Conservation (phyloP, 768 basidiomycete species). For the Leucogyrophana mollusca region DNA sequence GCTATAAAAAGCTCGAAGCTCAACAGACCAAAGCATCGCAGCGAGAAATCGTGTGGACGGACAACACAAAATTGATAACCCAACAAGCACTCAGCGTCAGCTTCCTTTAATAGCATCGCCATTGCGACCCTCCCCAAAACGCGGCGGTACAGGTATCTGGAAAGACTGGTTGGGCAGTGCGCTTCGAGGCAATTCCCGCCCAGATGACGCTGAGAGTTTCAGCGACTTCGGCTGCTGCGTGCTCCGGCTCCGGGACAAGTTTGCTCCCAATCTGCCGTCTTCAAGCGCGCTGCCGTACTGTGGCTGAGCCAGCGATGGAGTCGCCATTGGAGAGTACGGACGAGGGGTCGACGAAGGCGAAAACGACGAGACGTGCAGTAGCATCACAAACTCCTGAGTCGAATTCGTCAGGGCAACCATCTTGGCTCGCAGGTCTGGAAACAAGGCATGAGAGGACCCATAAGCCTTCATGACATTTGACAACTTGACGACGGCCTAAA, state of each 20-base stretch:
- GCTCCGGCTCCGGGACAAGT: slow-evolving; percentile 60
- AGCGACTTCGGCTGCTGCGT: slow-evolving; percentile 45
- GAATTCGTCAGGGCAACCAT: slow-evolving; percentile 78
- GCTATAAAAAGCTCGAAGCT: no score
- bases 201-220: slow-evolving; percentile 32
- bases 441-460: slow-evolving; percentile 54
- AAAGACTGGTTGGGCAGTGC: slow-evolving; percentile 52
- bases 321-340: slow-evolving; percentile 60
- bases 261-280: slow-evolving; percentile 50
- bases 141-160: slow-evolving; percentile 34
- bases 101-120: slow-evolving; percentile 8
- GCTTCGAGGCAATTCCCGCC: slow-evolving; percentile 49
- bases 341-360: slow-evolving; percentile 55
- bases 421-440: slow-evolving; percentile 60
- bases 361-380: slow-evolving; percentile 83
- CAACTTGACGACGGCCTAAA: slow-evolving; percentile 71
- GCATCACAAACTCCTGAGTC: slow-evolving; percentile 84
- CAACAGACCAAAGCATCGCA: no score
- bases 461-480: slow-evolving; percentile 71
- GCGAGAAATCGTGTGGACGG: slow-evolving; percentile 2
- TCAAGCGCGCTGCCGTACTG: slow-evolving; percentile 27
- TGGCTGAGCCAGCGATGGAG: slow-evolving; percentile 24
- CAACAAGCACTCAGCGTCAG: no score
- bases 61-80: slow-evolving; percentile 4
- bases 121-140: slow-evolving; percentile 16